phyloP scores from a whole-genome alignment of 2,329 filamentous ascomycete genomes.

The Colletotrichum sp. region DNA sequence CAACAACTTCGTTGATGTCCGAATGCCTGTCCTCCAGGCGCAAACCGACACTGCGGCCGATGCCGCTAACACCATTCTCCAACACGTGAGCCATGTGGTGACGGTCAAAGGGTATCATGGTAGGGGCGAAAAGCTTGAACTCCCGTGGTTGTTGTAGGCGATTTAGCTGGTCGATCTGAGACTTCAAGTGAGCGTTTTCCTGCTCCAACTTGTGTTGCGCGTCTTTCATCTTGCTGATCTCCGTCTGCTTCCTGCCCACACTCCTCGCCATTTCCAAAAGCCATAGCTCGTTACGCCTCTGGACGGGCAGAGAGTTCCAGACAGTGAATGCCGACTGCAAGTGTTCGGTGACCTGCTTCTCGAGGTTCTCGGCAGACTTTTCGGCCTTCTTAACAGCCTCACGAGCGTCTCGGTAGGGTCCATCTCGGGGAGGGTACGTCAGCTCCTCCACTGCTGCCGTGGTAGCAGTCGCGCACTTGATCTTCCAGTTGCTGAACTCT shows the following conservation, averaged over 20 bases:
- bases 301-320: slow-evolving; percentile 70
- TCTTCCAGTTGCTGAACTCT: slow-evolving; percentile 71
- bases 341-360: slow-evolving; percentile 75
- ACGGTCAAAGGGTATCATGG: slow-evolving; percentile 56
- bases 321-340: slow-evolving; percentile 77
- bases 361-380: slow-evolving; percentile 62
- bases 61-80: slow-evolving; percentile 46
- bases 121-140: slow-evolving; percentile 57
- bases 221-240: slow-evolving; percentile 56
- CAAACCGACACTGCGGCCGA: slow-evolving; percentile 47
- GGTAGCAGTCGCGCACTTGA: slow-evolving; percentile 55
- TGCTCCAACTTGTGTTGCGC: slow-evolving; percentile 57
- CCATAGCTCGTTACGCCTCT: slow-evolving; percentile 66
- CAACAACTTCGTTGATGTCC: slow-evolving; percentile 57
- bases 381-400: slow-evolving; percentile 55
- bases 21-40: slow-evolving; percentile 55
- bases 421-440: slow-evolving; percentile 49
- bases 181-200: slow-evolving; percentile 61
- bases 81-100: slow-evolving; percentile 52
- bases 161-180: slow-evolving; percentile 64
- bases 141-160: slow-evolving; percentile 65
- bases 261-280: slow-evolving; percentile 65
- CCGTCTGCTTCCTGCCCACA: slow-evolving; percentile 61
- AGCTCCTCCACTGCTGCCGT: slow-evolving; percentile 57
- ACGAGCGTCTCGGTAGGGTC: slow-evolving; percentile 45